These are phyloP conservation scores for Dactylis glomerata DNA, from an alignment of 176 grass and related monocot genomes.

Conservation along the genomic window DNA sequence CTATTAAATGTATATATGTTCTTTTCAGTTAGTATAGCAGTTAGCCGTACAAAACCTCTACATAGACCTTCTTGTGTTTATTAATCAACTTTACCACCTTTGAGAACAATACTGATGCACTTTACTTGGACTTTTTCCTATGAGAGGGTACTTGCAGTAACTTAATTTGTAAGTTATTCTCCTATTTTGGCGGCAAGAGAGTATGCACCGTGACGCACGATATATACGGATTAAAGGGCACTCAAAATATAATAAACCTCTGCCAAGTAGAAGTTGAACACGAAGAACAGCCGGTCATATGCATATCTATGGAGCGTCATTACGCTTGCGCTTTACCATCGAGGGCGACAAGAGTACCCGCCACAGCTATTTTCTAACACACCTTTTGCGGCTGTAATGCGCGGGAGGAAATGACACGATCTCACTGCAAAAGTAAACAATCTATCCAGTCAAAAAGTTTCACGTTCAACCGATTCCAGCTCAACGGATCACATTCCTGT, in stretches of 20 bases:
- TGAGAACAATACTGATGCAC: neutral
- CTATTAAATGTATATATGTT: too few relatives aligned
- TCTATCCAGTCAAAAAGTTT: neutral
- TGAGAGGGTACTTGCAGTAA: neutral
- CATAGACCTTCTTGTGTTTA: neutral
- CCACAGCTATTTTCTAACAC: neutral
- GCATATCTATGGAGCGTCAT: neutral
- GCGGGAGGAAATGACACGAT: neutral
- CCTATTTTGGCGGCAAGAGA: neutral
- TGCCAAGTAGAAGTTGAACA: neutral
- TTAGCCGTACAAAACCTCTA: too few relatives aligned
- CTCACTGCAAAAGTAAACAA: neutral
- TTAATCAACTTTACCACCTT: neutral
- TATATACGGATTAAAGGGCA: neutral
- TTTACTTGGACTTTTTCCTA: neutral
- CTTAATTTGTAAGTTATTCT: too few relatives aligned
- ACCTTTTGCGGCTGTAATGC: slow-evolving; percentile 1
- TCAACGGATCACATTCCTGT: neutral
- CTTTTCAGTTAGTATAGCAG: too few relatives aligned
- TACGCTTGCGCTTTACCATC: neutral
- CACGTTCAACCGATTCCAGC: neutral
- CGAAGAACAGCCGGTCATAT: neutral
- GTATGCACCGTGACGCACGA: neutral
- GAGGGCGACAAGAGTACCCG: neutral
- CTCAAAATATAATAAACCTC: neutral